A percentile compares a stretch with the other conserved stretches of the same genome.
phyloP scores from a whole-genome alignment of 306 rosid species.

The Geum urbanum region DNA sequence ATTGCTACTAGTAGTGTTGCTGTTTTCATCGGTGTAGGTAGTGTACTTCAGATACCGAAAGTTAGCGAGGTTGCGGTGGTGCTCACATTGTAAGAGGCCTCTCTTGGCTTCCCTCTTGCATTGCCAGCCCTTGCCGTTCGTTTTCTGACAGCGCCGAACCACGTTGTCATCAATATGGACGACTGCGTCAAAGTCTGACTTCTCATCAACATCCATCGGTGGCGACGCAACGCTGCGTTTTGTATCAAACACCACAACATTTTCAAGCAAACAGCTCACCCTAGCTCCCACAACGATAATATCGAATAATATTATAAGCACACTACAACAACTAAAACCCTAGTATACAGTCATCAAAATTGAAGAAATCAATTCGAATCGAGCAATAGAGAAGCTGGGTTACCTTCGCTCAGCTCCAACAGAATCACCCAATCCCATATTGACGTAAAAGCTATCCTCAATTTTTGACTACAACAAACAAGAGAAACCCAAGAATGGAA shows the following conservation, averaged over 20 bases:
- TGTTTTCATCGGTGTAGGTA: not conserved
- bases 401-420: constrained; percentile 61
- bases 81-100: constrained; percentile 32
- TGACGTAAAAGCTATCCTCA: constrained; percentile 37
- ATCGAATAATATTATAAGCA: not conserved
- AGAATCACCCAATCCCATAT: constrained; percentile 44
- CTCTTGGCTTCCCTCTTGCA: constrained; percentile 38
- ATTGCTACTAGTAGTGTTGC: not conserved
- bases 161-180: not conserved
- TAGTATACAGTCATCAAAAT: constrained; percentile 25
- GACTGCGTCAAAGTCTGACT: constrained; percentile 11
- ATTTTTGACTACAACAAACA: constrained; percentile 38
- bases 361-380: constrained; percentile 11
- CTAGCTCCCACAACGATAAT: not conserved
- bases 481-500: constrained; percentile 19
- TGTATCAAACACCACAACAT: not conserved
- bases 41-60: not conserved
- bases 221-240: constrained; percentile 54
- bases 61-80: constrained; percentile 30
- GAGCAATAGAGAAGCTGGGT: constrained; percentile 2
- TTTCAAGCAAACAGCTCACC: not conserved
- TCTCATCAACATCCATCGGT: constrained; percentile 30
- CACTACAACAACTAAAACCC: constrained; percentile 31
- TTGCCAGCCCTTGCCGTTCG: constrained; percentile 43
- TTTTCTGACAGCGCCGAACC: constrained; percentile 11